Evolutionary conservation across 208 protist genomes (phyloP).

Genomic region (Tetramitus jugosus): DNA sequence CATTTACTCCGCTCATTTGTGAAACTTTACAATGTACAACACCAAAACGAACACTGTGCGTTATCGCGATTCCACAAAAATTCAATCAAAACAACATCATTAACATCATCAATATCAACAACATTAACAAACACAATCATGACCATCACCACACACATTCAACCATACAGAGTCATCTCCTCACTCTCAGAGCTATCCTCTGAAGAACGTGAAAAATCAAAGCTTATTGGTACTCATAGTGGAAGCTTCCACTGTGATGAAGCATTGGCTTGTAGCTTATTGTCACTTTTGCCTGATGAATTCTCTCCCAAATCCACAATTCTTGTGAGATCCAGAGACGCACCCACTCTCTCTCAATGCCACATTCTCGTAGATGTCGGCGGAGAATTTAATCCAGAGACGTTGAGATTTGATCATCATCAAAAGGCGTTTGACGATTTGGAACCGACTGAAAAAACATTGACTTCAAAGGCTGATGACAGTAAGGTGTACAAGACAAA

Average conservation of each 20-base stretch:
- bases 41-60: no score
- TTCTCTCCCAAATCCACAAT: constrained; percentile 49
- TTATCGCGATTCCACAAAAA: no score
- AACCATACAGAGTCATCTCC: no score
- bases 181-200: no score
- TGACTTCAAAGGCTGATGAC: constrained; percentile 39
- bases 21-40: no score
- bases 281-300: constrained; percentile 56
- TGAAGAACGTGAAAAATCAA: constrained; percentile 20
- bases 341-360: constrained; percentile 50
- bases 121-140: no score
- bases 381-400: constrained; percentile 68
- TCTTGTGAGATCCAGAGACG: constrained; percentile 73
- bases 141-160: no score
- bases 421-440: constrained; percentile 83
- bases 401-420: constrained; percentile 83
- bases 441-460: constrained; percentile 45
- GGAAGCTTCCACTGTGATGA: constrained; percentile 90
- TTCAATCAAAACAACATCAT: no score
- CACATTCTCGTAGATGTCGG: constrained; percentile 89
- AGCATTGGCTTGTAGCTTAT: constrained; percentile 75
- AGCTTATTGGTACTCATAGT: constrained; percentile 77
- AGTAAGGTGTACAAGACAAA: constrained; percentile 74
- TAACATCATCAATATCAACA: no score
- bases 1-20: no score